Percentiles rank a stretch among this genome's conserved stretches.
phyloP scores from a whole-genome alignment of 768 basidiomycete genomes.

The Ephemerocybe angulata region DNA sequence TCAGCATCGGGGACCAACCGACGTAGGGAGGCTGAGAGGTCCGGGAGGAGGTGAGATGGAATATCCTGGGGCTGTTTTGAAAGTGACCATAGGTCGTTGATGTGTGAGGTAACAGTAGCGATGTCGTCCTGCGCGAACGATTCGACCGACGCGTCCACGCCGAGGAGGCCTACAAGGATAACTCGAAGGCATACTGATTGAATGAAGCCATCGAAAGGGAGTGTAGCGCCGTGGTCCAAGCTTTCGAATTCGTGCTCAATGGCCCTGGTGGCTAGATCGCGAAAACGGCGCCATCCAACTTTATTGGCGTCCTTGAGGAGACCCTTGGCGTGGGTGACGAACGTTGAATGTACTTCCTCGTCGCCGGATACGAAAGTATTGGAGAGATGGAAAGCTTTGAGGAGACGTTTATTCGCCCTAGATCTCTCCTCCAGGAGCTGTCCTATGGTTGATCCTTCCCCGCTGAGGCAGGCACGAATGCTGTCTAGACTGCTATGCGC shows the following conservation, averaged over 20 bases:
- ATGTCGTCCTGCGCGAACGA: conserved; percentile 32
- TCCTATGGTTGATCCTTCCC: conserved; percentile 4
- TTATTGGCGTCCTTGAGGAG: conserved; percentile 26
- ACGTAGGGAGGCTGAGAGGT: conserved; percentile 34
- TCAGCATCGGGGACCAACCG: conserved; percentile 36
- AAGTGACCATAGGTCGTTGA: conserved; percentile 46
- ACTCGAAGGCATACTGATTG: conserved; percentile 42
- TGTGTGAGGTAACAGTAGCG: conserved; percentile 31
- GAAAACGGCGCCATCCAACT: conserved; percentile 34
- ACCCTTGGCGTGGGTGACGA: conserved; percentile 24
- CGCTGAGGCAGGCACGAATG: conserved; percentile 13
- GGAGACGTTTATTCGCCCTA: conserved; percentile 31
- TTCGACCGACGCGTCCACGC: conserved; percentile 23
- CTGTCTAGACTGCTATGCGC: conserved; percentile 8
- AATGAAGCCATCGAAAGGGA: conserved; percentile 37
- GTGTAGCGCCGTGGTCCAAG: background rate
- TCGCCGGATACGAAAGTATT: conserved; percentile 53
- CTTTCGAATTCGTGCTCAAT: conserved; percentile 23
- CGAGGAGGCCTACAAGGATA: conserved; percentile 41
- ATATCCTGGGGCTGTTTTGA: conserved; percentile 37
- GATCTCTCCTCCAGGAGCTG: conserved; percentile 31
- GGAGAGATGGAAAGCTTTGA: conserved; percentile 32
- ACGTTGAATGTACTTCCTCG: conserved; percentile 30
- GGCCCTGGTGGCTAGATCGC: conserved; percentile 25
- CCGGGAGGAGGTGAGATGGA: conserved; percentile 26